These are phyloP conservation scores for Globisporangium spiculum DNA, from an alignment of 352 stramenopile species.

Conservation along the genomic window DNA sequence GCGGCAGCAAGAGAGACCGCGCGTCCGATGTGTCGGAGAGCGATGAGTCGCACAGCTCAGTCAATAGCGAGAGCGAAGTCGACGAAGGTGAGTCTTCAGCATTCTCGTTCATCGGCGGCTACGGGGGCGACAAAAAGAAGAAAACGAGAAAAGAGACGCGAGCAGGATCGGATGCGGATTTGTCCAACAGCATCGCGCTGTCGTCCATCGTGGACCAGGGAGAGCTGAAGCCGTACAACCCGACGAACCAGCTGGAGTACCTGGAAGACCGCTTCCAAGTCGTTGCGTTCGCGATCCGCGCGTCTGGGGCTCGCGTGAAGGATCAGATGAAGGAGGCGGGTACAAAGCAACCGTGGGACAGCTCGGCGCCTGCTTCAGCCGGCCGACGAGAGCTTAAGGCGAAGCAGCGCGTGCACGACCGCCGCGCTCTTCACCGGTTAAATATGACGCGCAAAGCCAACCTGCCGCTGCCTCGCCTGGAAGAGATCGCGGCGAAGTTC, in stretches of 20 bases:
- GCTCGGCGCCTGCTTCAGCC: slow-evolving; percentile 53
- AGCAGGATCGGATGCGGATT: slow-evolving; percentile 12
- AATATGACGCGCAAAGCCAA: slow-evolving; percentile 58
- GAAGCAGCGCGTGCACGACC: slow-evolving; percentile 81
- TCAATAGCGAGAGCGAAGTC: slow-evolving; percentile 20
- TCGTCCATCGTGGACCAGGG: slow-evolving; percentile 44
- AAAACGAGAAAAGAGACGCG: slow-evolving; percentile 17
- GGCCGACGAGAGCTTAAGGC: slow-evolving; percentile 80
- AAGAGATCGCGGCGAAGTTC: slow-evolving; percentile 75
- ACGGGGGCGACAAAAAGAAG: slow-evolving; percentile 30
- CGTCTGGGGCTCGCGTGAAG: slow-evolving; percentile 80
- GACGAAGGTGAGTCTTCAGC: slow-evolving; percentile 39
- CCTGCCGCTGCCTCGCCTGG: slow-evolving; percentile 62
- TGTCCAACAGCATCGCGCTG: slow-evolving; percentile 25
- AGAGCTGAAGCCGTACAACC: slow-evolving; percentile 81
- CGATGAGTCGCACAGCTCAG: slow-evolving; percentile 16
- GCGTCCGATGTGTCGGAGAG: slow-evolving; percentile 27
- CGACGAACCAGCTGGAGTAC: slow-evolving; percentile 84
- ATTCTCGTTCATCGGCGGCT: slow-evolving; percentile 75
- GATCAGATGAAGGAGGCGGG: slow-evolving; percentile 89
- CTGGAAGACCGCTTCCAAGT: slow-evolving; percentile 88
- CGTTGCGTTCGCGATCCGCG: slow-evolving; percentile 84
- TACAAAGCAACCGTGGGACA: slow-evolving; percentile 80
- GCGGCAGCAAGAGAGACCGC: slow-evolving; percentile 10
- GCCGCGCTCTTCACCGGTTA: slow-evolving; percentile 60